phyloP scores from a whole-genome alignment of 1,284 basidiomycete species.

The Moniliophthora roreri region DNA sequence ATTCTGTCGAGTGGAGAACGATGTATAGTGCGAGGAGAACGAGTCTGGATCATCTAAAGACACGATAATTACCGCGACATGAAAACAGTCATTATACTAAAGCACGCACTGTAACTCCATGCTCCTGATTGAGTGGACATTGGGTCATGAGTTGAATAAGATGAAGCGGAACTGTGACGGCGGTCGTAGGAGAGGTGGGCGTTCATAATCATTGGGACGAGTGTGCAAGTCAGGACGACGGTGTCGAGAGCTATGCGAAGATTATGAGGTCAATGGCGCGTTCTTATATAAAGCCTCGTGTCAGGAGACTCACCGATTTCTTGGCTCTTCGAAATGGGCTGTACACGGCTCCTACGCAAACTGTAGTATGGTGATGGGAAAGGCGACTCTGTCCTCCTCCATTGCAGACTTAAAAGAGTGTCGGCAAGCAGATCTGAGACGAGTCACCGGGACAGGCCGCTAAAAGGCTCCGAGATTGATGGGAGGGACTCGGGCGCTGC shows the following conservation, averaged over 20 bases:
- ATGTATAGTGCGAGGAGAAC: neutral
- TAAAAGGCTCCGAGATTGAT: slow-evolving; percentile 1
- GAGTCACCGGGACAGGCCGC: neutral
- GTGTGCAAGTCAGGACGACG: no score
- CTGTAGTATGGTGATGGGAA: neutral
- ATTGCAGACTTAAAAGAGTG: neutral
- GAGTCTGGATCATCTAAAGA: slow-evolving; percentile 2
- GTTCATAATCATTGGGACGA: no score
- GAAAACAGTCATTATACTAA: neutral
- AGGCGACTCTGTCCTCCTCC: neutral
- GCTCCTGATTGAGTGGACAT: slow-evolving; percentile 5
- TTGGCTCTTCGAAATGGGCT: neutral
- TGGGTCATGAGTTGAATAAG: slow-evolving; percentile 1
- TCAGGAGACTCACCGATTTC: no score
- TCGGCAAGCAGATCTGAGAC: slow-evolving; percentile 10
- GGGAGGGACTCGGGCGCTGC: neutral
- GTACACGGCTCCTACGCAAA: neutral
- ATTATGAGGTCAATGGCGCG: no score
- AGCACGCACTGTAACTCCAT: slow-evolving; percentile 11
- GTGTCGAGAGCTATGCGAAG: no score
- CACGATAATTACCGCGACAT: neutral
- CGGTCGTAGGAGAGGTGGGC: no score
- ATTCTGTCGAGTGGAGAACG: neutral
- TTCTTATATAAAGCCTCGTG: no score
- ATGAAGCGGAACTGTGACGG: neutral